Conservation (phyloP, 139 green algal species). For the Coelastrella sp. region DNA sequence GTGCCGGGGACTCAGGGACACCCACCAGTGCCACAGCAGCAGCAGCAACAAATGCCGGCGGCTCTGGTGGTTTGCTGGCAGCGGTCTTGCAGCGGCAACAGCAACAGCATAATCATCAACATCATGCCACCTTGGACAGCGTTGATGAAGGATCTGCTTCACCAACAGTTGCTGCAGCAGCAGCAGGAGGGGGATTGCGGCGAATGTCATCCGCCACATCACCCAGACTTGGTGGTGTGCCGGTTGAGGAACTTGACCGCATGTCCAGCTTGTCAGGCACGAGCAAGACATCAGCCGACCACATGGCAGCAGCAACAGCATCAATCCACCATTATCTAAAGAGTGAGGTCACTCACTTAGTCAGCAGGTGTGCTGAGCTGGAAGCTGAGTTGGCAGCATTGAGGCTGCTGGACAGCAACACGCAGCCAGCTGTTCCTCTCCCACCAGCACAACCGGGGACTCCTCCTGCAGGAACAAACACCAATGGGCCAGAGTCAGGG, state of each 20-base stretch:
- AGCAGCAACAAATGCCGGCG: neutral
- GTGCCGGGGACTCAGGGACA: slow-evolving; percentile 14
- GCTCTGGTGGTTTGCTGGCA: neutral
- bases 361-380: slow-evolving; percentile 33
- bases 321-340: slow-evolving; percentile 37
- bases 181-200: neutral
- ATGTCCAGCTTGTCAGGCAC: neutral
- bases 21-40: neutral
- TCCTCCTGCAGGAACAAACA: neutral
- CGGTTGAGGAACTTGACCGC: neutral
- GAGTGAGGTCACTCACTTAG: slow-evolving; percentile 14
- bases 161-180: slow-evolving; percentile 2
- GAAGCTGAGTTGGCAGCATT: slow-evolving; percentile 31
- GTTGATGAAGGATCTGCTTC: neutral
- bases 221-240: neutral
- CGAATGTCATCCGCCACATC: neutral
- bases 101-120: slow-evolving; percentile 34
- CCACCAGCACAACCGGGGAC: neutral
- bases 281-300: slow-evolving; percentile 3
- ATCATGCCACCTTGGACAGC: neutral
- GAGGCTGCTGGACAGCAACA: neutral
- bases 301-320: slow-evolving; percentile 24
- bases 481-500: neutral
- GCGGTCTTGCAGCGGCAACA: slow-evolving; percentile 14
- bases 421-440: neutral